Base-by-base conservation (phyloP, 495 filamentous ascomycete genomes). In the Tuber magnatum region DNA sequence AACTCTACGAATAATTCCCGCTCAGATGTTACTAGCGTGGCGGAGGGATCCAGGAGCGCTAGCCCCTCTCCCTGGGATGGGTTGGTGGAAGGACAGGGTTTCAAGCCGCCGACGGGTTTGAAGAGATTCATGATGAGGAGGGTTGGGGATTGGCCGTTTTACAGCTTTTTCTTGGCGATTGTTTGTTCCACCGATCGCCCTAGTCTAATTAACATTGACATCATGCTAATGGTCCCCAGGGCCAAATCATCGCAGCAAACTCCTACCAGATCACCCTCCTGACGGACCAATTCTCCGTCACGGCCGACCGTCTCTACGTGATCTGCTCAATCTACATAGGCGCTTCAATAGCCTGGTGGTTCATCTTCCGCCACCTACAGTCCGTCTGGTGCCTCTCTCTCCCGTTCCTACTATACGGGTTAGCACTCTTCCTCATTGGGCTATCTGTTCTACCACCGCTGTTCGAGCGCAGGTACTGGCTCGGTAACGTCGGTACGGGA, bases 181-280 rank as follows among this genome's bases (percentile, higher is more conserved):
- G 56, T 65, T 35, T 65, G 56, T 20, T 65, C 28, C 56, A 4
- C 56, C 28, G 28, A 16, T 2, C 56, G 12, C 56, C 56, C 56
- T 35, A 3, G n/a, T n/a, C n/a, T n/a, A n/a, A n/a, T 28, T 20
- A 18, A 20, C 39, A 40, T 3, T 40, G 39, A 65, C 14, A 32
- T 35, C 56, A 35, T 7, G 14, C 56, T 65, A 35, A 65, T 7
- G 9, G 5, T 35, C 28, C 3, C 14, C 28, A 65, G 56, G 89
- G 88, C 9, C 90, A 91, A 80, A 87, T 92, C 75, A 86, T 92
- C 68, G 88, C 90, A 0, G 88, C 88, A 70, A 91, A 90, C 79
- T 90, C 88, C 0, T 90, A 91, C 82, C 90, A 92, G 76, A 89
- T 92, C 81, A 90, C 89, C 8, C 86, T 92, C 22, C 83, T 92